Conservation (phyloP, 257 asterid species). For the Verbena officinalis region DNA sequence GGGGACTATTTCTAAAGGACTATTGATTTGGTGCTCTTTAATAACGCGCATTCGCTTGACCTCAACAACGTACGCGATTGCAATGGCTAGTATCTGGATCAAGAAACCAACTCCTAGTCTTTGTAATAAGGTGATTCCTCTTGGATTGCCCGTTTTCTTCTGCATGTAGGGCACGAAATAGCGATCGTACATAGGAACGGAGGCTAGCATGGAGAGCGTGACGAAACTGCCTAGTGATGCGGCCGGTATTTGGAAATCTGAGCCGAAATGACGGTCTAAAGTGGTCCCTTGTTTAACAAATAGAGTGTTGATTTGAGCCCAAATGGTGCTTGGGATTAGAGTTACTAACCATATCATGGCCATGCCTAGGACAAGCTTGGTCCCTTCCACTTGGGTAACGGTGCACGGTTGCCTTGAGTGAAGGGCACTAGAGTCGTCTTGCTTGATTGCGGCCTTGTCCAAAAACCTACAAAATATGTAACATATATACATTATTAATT, state of each 20-base stretch:
- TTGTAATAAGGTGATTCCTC: conserved; percentile 75
- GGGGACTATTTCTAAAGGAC: conserved; percentile 51
- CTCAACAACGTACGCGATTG: conserved; percentile 53
- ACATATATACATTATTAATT: background rate
- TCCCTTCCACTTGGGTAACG: conserved; percentile 76
- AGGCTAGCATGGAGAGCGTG: conserved; percentile 70
- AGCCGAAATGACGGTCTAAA: conserved; percentile 59
- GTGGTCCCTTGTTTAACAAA: conserved; percentile 91
- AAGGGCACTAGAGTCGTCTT: conserved; percentile 11
- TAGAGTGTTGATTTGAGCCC: conserved; percentile 90
- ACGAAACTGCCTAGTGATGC: conserved; percentile 84
- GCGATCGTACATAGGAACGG: conserved; percentile 76
- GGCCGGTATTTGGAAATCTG: conserved; percentile 68
- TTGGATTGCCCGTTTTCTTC: conserved; percentile 58
- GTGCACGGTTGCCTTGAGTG: conserved; percentile 54
- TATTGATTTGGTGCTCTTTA: conserved; percentile 28
- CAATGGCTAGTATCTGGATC: conserved; percentile 67
- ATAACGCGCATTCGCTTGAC: conserved; percentile 47
- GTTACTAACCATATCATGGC: conserved; percentile 75
- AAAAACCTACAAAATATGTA: conserved; percentile 55
- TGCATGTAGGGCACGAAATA: conserved; percentile 72
- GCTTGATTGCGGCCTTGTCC: conserved; percentile 84
- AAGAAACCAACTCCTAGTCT: conserved; percentile 68
- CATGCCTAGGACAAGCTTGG: conserved; percentile 79
- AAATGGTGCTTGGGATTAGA: conserved; percentile 77